These are phyloP conservation scores for Mrakia gelida DNA, from an alignment of 768 basidiomycete species.

Conservation along the genomic window DNA sequence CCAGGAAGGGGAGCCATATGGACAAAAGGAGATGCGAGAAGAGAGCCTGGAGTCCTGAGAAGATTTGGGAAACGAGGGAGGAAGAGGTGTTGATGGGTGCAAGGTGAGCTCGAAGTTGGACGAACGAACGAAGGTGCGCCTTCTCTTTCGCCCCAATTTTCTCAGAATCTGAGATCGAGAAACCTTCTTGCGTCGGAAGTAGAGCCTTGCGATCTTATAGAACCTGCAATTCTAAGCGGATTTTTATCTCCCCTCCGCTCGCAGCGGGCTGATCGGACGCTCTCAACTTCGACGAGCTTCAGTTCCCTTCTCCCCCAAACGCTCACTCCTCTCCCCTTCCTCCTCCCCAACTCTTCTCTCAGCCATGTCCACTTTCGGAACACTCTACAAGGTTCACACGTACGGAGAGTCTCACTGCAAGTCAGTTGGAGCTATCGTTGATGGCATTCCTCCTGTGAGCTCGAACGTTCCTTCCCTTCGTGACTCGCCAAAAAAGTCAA, in stretches of 20 bases:
- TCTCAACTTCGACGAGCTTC: constrained; percentile 54
- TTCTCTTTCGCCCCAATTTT: background rate
- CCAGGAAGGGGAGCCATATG: no score
- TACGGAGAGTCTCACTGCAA: constrained; percentile 97
- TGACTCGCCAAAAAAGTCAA: background rate
- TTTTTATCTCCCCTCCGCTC: background rate
- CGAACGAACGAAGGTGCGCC: background rate
- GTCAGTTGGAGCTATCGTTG: constrained; percentile 94
- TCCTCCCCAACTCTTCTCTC: background rate
- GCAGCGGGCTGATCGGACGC: constrained; percentile 46
- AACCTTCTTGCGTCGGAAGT: no score
- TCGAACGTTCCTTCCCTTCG: no score
- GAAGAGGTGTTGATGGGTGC: no score
- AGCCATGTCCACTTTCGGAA: constrained; percentile 93
- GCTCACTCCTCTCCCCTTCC: background rate
- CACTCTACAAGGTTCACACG: constrained; percentile 87
- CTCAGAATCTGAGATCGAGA: background rate
- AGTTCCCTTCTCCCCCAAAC: constrained; percentile 38
- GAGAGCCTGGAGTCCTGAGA: no score
- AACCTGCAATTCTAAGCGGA: no score
- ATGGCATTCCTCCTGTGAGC: constrained; percentile 90
- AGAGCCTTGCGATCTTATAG: no score
- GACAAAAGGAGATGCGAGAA: no score
- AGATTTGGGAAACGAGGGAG: no score
- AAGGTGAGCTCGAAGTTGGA: no score